Percentiles rank a stretch among this genome's conserved stretches.
Evolutionary conservation across 2,329 filamentous ascomycete species (phyloP).

Genomic region (Geosmithia morbida): DNA sequence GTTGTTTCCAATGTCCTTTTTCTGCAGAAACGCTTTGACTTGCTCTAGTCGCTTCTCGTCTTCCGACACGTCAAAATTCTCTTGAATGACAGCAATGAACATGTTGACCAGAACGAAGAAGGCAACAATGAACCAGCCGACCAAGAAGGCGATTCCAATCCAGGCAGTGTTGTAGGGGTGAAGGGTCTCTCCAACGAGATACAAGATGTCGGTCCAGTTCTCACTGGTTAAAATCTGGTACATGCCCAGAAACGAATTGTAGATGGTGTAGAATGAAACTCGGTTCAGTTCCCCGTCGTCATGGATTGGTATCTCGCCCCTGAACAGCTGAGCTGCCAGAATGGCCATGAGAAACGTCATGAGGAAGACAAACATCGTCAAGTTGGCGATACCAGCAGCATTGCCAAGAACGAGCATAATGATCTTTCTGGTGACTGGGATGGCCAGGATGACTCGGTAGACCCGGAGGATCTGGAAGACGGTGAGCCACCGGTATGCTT

Average conservation of each 20-base stretch:
- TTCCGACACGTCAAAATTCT: conserved; percentile 97
- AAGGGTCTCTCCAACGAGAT: conserved; percentile 61
- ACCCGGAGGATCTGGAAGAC: conserved; percentile 86
- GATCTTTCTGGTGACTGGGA: conserved; percentile 75
- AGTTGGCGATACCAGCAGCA: conserved; percentile 77
- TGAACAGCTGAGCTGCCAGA: conserved; percentile 84
- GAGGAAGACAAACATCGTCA: conserved; percentile 92
- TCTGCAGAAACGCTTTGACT: conserved; percentile 84
- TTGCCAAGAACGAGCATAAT: conserved; percentile 85
- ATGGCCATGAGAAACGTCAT: conserved; percentile 91
- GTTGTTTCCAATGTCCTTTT: conserved; percentile 67
- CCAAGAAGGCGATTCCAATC: conserved; percentile 83
- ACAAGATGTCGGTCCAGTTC: conserved; percentile 85
- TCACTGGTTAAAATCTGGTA: conserved; percentile 94
- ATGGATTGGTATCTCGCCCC: conserved; percentile 62
- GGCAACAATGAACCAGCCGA: conserved; percentile 88
- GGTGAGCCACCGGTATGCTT: conserved; percentile 76
- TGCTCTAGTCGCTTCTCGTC: conserved; percentile 96
- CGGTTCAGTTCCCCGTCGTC: conserved; percentile 50
- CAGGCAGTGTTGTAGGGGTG: conserved; percentile 58
- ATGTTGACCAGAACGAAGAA: conserved; percentile 97
- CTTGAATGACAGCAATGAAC: conserved; percentile 99
- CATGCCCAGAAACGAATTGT: conserved; percentile 94
- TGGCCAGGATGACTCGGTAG: conserved; percentile 81
- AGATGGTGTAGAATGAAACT: conserved; percentile 79